Percentiles rank a stretch among this genome's conserved stretches.
These are phyloP conservation scores for Picochlorum sp. DNA, from an alignment of 139 green algal genomes.

Conservation along the genomic window DNA sequence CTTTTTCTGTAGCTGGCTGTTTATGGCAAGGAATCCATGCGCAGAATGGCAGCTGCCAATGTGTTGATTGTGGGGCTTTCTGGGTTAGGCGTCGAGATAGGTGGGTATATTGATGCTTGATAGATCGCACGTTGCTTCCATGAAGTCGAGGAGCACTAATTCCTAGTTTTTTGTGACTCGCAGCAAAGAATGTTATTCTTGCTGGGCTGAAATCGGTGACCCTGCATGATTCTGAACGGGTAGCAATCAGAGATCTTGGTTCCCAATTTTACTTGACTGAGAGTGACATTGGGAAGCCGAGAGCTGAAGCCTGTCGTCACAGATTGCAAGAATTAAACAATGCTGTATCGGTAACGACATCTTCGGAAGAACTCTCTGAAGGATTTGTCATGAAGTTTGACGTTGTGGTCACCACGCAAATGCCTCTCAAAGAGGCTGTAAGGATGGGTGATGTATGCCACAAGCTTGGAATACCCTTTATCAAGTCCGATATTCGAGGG, in stretches of 20 bases:
- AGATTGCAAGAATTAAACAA: constrained; percentile 94
- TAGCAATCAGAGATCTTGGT: constrained; percentile 58
- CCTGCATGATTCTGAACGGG: constrained; percentile 59
- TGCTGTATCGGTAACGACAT: constrained; percentile 57
- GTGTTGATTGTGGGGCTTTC: constrained; percentile 79
- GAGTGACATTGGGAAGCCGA: constrained; percentile 75
- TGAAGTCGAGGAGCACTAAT: not conserved
- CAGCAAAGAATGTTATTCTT: constrained; percentile 98
- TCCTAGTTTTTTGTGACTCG: constrained; percentile 28
- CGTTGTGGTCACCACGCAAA: constrained; percentile 75
- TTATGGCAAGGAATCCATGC: constrained; percentile 93
- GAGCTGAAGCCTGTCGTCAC: constrained; percentile 73
- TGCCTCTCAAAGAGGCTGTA: constrained; percentile 45
- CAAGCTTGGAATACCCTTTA: constrained; percentile 65
- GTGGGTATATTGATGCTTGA: too few species aligned
- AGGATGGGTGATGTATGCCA: constrained; percentile 77
- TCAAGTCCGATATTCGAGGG: constrained; percentile 64
- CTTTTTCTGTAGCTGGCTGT: constrained; percentile 85
- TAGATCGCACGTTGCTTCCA: not conserved
- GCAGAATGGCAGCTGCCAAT: constrained; percentile 61
- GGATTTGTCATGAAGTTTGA: constrained; percentile 68
- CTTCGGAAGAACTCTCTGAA: constrained; percentile 38
- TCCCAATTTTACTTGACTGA: constrained; percentile 93
- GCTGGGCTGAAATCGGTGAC: constrained; percentile 87
- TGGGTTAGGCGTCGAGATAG: constrained; percentile 84